A percentile compares a stretch with the other conserved stretches of the same genome.
Evolutionary conservation across 2,329 filamentous ascomycete genomes (phyloP).

Genomic region (Trichothecium sympodiale): DNA sequence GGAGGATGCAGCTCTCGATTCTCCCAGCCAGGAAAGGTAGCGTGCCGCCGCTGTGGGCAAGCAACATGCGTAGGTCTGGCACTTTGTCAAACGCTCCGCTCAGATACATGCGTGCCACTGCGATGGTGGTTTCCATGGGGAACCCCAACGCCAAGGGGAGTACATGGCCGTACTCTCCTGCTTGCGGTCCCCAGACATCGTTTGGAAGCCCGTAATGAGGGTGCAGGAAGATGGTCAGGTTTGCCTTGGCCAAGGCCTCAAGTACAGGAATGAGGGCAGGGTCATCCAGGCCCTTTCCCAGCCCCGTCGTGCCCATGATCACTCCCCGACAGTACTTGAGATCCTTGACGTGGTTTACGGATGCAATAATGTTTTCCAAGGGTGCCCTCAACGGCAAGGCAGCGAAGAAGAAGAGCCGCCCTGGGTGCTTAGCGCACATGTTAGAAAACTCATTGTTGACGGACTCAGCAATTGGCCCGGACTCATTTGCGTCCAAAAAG

Average conservation of each 20-base stretch:
- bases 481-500: conserved; percentile 55
- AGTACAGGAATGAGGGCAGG: conserved; percentile 61
- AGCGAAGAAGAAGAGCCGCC: conserved; percentile 72
- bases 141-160: conserved; percentile 79
- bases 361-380: conserved; percentile 46
- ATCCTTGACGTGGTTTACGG: conserved; percentile 50
- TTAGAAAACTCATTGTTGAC: conserved; percentile 71
- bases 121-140: conserved; percentile 86
- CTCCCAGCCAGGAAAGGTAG: conserved; percentile 80
- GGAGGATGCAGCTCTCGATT: conserved; percentile 76
- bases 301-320: conserved; percentile 74
- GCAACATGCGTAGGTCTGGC: conserved; percentile 55
- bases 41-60: conserved; percentile 83
- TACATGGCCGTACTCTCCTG: conserved; percentile 71
- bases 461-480: conserved; percentile 47
- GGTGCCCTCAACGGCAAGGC: conserved; percentile 67
- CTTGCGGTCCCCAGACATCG: conserved; percentile 66
- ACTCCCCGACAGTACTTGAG: conserved; percentile 70
- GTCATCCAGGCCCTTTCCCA: conserved; percentile 76
- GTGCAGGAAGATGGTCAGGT: conserved; percentile 69
- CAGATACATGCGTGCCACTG: conserved; percentile 78
- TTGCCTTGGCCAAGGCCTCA: conserved; percentile 51
- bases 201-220: conserved; percentile 83
- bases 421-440: conserved; percentile 56
- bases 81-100: conserved; percentile 74